Percentiles rank a stretch among this genome's conserved stretches.
Conservation (phyloP, 2,329 filamentous ascomycete species). For the Colletotrichum australisinense region DNA sequence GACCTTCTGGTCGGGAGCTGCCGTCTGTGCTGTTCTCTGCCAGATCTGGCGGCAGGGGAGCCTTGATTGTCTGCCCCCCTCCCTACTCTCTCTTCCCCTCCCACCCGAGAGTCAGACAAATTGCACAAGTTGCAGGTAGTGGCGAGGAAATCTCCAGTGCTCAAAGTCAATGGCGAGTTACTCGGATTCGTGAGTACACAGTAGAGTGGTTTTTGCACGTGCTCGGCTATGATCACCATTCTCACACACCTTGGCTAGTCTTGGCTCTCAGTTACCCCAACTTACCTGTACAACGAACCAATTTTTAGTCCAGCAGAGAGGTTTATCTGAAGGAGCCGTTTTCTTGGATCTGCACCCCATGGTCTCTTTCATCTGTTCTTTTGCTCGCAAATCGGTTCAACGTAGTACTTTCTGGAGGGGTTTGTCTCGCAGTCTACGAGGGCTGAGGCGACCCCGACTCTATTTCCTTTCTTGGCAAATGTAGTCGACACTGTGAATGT, state of each 20-base stretch:
- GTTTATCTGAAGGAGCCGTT: conserved; percentile 17
- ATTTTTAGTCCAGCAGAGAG: background rate
- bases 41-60: conserved; percentile 5
- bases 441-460: background rate
- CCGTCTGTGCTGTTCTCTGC: conserved; percentile 19
- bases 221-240: background rate
- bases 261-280: conserved; percentile 8
- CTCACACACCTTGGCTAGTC: conserved; percentile 12
- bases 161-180: background rate
- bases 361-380: conserved; percentile 3
- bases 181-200: background rate
- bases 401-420: background rate
- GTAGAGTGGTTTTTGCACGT: background rate
- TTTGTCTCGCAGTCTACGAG: background rate
- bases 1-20: conserved; percentile 27
- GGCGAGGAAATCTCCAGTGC: conserved; percentile 3
- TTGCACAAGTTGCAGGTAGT: background rate
- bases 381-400: background rate
- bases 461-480: background rate
- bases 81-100: background rate
- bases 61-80: background rate
- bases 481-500: background rate
- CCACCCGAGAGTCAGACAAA: background rate
- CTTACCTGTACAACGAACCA: background rate
- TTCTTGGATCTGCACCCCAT: conserved; percentile 7